Evolutionary conservation across 108 stramenopile genomes (phyloP), one percentile per base, ranked within the genome.

Genomic region (Nannochloropsis granulata): DNA sequence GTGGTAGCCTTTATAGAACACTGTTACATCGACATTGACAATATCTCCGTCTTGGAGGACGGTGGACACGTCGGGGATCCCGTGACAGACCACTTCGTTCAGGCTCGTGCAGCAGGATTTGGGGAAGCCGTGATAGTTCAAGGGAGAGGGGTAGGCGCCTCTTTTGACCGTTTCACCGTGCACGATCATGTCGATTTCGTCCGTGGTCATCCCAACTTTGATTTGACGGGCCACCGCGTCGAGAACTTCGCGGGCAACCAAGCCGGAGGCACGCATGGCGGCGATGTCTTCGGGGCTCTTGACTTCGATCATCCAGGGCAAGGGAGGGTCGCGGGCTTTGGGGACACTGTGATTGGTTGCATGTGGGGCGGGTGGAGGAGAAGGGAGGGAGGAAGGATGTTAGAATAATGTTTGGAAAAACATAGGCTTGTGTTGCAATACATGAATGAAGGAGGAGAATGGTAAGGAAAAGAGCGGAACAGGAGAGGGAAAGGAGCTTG

Each of bases 61-160:
- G 23, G 95, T 90, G 83, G 88, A 88, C 7, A 71, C 56, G 89
- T 98, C 99, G 43, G 99, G 99, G 82, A 99, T 99, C 45, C 99
- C 99, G 90, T 99, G 99, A 89, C 98, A 98, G 78, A 98, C 94
- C 11, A 99, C 85, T 82, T 91, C 90, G 83, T 91, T 88, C 56
- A 91, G 23, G 42, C 86, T 87, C 21, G 90, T 91, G 79, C 90
- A 91, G 89, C 89, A 90, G 78, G 82, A 83, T 92, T 98, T 98
- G 21, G 98, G 98, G 89, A 98, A 99, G 44, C 95, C 94, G 46
- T 95, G 94, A 89, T 98, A 99, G 89, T 97, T 98, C 56, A 98
- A 87, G 13, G 99, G 98, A 21, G 94, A 94, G 13, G 97, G 97
- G 90, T 99, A 99, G 42, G 95, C 95, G 25, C 92, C 93, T 44